Base-by-base conservation (phyloP, 108 stramenopile species). In the Cyclostephanos tholiformis region DNA sequence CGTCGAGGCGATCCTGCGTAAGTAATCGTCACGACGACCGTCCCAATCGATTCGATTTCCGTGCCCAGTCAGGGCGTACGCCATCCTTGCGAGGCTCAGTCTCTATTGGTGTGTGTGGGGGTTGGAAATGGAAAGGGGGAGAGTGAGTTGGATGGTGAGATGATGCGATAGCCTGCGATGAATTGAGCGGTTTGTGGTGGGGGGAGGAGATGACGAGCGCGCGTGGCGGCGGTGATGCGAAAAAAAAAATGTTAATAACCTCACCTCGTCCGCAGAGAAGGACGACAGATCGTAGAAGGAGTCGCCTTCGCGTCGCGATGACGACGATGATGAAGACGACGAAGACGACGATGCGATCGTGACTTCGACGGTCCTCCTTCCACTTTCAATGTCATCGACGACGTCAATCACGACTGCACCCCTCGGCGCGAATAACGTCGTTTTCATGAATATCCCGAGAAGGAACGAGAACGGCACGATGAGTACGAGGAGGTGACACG, bases 41-140 rank as follows among this genome's bases (percentile, higher is more conserved):
- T 72, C 57, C 77, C 77, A 79, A 62, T 79, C 71, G 48, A 79
- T 67, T 12, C 60, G 61, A 50, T 67, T 66, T 16, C 52, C 43
- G 9, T 36, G 58, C 32, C 59, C 46, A 11, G 39, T 72, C n/a
- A 79, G n/a, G 27, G 64, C 35, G 30, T 66, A 52, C 12, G 70
- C 65, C 71, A 59, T 72, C 39, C 63, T 50, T 13, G 72, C 52
- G 71, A 79, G 50, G 32, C 50, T 30, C 22, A 61, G 38, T 58
- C 63, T 79, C 61, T 72, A 27, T 30, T 2, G 53, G 13, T 2
- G 10, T 9, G 8, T 6, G 5, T 27, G 10, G 6, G 30, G 5
- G 26, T 12, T 32, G 27, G 32, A 32, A 30, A 4, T 6, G 8
- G 58, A 14, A 59, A 17, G 13, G 17, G 58, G 7, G 8, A 22